These are phyloP conservation scores for Phytophthora pinifolia DNA, from an alignment of 352 stramenopile genomes.

Conservation along the genomic window DNA sequence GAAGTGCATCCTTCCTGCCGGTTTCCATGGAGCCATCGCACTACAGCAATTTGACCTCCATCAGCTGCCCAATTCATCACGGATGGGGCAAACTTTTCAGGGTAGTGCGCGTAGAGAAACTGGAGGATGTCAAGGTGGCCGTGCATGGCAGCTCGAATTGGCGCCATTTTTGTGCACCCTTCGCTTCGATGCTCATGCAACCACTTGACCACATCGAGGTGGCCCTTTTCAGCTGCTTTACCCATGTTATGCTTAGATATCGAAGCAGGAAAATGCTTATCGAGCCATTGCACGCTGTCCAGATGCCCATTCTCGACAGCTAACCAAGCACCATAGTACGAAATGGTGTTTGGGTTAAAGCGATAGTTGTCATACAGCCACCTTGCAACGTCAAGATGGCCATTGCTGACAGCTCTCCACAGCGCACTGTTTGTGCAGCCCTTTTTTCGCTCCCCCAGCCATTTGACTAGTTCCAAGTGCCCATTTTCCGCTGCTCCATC, in stretches of 20 bases:
- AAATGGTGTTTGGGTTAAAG: background rate
- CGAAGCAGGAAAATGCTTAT: background rate
- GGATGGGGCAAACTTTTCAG: background rate
- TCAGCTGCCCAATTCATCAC: too few species aligned
- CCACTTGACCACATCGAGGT: background rate
- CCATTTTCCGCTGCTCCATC: background rate
- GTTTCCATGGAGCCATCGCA: too few species aligned
- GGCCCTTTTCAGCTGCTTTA: background rate
- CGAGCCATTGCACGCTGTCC: background rate
- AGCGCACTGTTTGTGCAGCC: background rate
- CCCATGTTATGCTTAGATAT: background rate
- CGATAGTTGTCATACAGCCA: background rate
- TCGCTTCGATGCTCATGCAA: background rate
- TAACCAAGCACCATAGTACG: background rate
- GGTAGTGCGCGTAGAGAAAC: conserved; percentile 1
- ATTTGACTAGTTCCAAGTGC: conserved; percentile 18
- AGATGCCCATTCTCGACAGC: background rate
- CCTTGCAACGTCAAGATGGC: background rate
- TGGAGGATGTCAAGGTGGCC: background rate
- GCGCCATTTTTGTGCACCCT: background rate
- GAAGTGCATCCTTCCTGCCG: too few species aligned
- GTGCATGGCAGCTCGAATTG: background rate
- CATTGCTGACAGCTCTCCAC: background rate
- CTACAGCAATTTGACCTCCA: too few species aligned
- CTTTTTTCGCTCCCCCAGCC: background rate